Evolutionary conservation across 2,329 filamentous ascomycete genomes (phyloP).

Genomic region (Alternaria tenuissima): DNA sequence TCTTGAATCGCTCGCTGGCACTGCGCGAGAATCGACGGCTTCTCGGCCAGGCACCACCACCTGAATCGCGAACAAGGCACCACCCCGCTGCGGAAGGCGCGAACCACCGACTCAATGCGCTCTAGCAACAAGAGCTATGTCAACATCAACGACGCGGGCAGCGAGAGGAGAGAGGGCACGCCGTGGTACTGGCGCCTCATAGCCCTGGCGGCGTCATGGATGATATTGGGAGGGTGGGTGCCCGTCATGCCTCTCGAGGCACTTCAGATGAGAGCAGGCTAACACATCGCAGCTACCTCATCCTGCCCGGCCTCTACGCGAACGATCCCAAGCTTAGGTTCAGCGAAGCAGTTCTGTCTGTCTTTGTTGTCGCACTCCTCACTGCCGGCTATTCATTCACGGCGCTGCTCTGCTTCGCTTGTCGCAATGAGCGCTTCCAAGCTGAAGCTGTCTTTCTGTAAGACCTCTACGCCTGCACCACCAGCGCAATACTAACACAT

Average conservation of each 20-base stretch:
- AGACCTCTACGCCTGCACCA: slow-evolving; percentile 7
- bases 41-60: slow-evolving; percentile 11
- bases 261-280: slow-evolving; percentile 15
- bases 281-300: slow-evolving; percentile 54
- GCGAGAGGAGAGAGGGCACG: slow-evolving; percentile 30
- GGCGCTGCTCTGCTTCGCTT: slow-evolving; percentile 57
- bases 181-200: slow-evolving; percentile 60
- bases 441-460: slow-evolving; percentile 59
- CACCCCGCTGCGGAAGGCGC: slow-evolving; percentile 28
- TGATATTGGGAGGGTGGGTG: slow-evolving; percentile 59
- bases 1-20: slow-evolving; percentile 15
- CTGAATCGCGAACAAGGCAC: slow-evolving; percentile 31
- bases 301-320: slow-evolving; percentile 59
- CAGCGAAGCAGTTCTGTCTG: slow-evolving; percentile 51
- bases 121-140: slow-evolving; percentile 41
- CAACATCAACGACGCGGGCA: slow-evolving; percentile 35
- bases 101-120: slow-evolving; percentile 40
- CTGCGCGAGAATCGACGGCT: slow-evolving; percentile 18
- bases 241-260: slow-evolving; percentile 1
- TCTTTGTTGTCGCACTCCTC: slow-evolving; percentile 58
- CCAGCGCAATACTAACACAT: slow-evolving; percentile 22
- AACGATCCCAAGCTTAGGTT: slow-evolving; percentile 51
- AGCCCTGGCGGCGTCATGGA: slow-evolving; percentile 55
- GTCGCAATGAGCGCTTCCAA: slow-evolving; percentile 57
- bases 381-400: slow-evolving; percentile 60